Evolutionary conservation across 2,329 filamentous ascomycete species (phyloP).

Genomic region (Fusarium abutilonis): DNA sequence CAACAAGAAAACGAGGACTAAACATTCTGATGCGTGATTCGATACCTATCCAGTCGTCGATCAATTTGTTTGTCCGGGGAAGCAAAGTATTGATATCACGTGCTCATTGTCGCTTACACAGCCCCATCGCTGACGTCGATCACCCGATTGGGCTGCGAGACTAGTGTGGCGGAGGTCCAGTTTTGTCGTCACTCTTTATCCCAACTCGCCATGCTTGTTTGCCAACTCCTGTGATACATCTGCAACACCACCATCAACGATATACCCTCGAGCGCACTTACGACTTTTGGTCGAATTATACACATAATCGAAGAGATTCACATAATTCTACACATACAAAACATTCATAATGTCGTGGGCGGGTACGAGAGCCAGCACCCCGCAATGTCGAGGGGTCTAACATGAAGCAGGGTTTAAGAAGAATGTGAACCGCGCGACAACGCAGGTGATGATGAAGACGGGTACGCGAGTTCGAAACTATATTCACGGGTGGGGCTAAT

Average conservation of each 20-base stretch:
- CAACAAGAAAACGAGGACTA: constrained; percentile 72
- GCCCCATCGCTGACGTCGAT: constrained; percentile 48
- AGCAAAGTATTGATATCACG: constrained; percentile 42
- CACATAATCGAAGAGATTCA: constrained; percentile 16
- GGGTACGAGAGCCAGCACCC: constrained; percentile 58
- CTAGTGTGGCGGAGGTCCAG: constrained; percentile 48
- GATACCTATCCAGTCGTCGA: constrained; percentile 7
- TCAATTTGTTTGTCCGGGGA: constrained; percentile 5
- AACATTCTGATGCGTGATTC: constrained; percentile 47
- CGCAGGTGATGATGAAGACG: constrained; percentile 99
- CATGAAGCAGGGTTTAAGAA: constrained; percentile 68
- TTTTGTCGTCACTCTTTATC: constrained; percentile 46
- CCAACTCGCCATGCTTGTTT: constrained; percentile 37
- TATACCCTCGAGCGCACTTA: constrained; percentile 31
- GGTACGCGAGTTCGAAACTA: constrained; percentile 59
- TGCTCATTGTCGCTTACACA: constrained; percentile 35
- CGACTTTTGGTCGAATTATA: constrained; percentile 17
- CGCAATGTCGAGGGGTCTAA: constrained; percentile 48
- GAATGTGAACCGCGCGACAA: constrained; percentile 98
- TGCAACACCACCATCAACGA: constrained; percentile 27
- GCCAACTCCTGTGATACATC: constrained; percentile 34
- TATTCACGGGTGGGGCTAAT: constrained; percentile 18
- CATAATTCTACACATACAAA: constrained; percentile 14
- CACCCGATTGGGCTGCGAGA: constrained; percentile 40
- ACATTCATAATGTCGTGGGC: constrained; percentile 73